Evolutionary conservation across 371 early-diverging fungal species (phyloP), one percentile per base, ranked within the genome.

Genomic region (Mucor mucedo): DNA sequence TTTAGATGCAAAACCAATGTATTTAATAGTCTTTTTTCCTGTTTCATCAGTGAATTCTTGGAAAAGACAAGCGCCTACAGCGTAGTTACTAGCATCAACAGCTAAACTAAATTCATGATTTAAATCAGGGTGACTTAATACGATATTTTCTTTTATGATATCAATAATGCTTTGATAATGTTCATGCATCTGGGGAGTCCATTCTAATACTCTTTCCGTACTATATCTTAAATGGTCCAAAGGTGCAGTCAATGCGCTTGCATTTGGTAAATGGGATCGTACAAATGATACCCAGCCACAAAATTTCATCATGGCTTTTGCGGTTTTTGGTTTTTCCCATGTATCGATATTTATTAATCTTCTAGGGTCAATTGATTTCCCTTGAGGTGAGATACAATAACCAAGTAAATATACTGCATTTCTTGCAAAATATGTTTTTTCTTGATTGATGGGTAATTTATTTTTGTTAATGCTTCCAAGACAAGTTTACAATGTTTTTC

Each of bases 301-400:
- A 35, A 73, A 73, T 16, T 50, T 52, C 54, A 68, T 64, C 13
- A 67, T 41, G 40, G 65, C 41, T 39, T 65, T 70, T 21, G 41
- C 41, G 9, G 35, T 60, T 16, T 38, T 30, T 16, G 71, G 68
- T 14, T 27, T 16, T 16, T 41, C 45, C 56, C 66, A 60, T 39
- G 71, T 16, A 13, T 50, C 54, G 27, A 45, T 16, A 65, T 63
- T 45, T 27, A 55, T 52, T 6, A 70, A 16, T 9, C 72, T 66
- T 14, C 52, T 27, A 11, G 29, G 13, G 28, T 58, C 69, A 13
- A 69, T 47, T n/a, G 48, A 47, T 47, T 45, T 57, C 9, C 57
- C 66, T 28, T 71, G 58, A 1, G n/a, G 6, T 5, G 48, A 47
- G 21, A 47, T 47, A 27, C 28, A 27, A 2, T 21, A 47, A 27